These are phyloP conservation scores for Rubroshorea leprosula DNA, from an alignment of 345 rosid species.

Conservation along the genomic window DNA sequence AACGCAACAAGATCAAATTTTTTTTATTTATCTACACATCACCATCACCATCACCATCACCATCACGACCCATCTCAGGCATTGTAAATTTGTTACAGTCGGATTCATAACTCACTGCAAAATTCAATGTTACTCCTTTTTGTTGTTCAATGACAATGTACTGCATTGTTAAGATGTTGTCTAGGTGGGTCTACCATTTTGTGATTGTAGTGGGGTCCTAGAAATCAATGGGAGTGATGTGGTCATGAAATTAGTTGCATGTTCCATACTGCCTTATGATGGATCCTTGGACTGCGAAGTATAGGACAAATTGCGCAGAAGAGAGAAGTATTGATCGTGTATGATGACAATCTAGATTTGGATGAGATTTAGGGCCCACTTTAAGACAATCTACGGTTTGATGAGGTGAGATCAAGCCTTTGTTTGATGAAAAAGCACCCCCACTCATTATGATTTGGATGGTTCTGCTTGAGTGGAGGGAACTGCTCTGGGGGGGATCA, in stretches of 20 bases:
- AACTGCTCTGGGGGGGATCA: constrained; percentile 18
- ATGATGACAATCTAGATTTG: constrained; percentile 27
- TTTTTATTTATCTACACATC: neutral
- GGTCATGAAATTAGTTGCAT: constrained; percentile 16
- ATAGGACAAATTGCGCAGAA: neutral
- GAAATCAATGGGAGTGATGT: constrained; percentile 8
- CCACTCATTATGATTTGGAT: constrained; percentile 27
- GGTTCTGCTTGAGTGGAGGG: constrained; percentile 23
- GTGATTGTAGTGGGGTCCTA: neutral
- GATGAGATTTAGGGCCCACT: constrained; percentile 13
- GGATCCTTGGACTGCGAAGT: constrained; percentile 12
- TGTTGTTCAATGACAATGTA: too few species aligned
- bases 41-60: too few species aligned
- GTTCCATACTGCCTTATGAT: too few species aligned
- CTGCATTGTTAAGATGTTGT: neutral
- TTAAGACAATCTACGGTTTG: too few species aligned
- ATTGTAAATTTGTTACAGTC: too few species aligned
- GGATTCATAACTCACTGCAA: too few species aligned
- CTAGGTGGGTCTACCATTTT: neutral
- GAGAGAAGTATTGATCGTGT: constrained; percentile 11
- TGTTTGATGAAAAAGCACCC: constrained; percentile 1
- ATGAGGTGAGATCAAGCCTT: constrained; percentile 14
- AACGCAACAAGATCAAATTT: neutral
- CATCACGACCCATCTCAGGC: neutral
- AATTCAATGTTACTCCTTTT: too few species aligned